These are phyloP conservation scores for Rhazya stricta DNA, from an alignment of 257 asterid species.

Conservation along the genomic window DNA sequence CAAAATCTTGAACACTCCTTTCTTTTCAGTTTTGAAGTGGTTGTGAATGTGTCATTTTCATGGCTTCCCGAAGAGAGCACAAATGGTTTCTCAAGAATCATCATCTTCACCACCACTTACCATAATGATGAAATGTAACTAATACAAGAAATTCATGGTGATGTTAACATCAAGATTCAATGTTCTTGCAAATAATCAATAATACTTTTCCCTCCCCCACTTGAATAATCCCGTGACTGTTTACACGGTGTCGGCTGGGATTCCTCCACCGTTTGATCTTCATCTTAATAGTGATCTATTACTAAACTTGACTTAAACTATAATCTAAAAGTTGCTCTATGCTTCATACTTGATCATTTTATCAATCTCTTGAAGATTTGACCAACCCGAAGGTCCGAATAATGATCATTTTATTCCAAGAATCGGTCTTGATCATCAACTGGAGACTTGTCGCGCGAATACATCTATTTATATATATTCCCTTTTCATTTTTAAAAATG, in stretches of 20 bases:
- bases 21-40: neutral
- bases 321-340: neutral
- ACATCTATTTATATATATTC: too few relatives aligned
- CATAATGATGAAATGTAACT: slow-evolving; percentile 14
- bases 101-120: slow-evolving; percentile 23
- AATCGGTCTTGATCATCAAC: too few relatives aligned
- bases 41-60: slow-evolving; percentile 27
- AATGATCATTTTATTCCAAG: too few relatives aligned
- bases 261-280: slow-evolving; percentile 21
- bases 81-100: slow-evolving; percentile 17
- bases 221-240: slow-evolving; percentile 14
- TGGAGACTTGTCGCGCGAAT: too few relatives aligned
- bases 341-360: neutral
- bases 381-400: too few relatives aligned
- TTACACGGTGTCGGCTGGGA: slow-evolving; percentile 36
- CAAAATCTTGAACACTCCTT: slow-evolving; percentile 1
- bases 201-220: slow-evolving; percentile 20
- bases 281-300: slow-evolving; percentile 9
- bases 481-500: too few relatives aligned
- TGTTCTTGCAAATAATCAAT: slow-evolving; percentile 19
- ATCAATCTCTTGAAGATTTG: too few relatives aligned
- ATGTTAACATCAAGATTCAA: slow-evolving; percentile 20
- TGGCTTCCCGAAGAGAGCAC: slow-evolving; percentile 4
- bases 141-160: neutral
- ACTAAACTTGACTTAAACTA: neutral